A percentile compares a stretch with the other conserved stretches of the same genome.
phyloP scores from a whole-genome alignment of 2,329 filamentous ascomycete genomes.

The Raffaelea deltoideospora region DNA sequence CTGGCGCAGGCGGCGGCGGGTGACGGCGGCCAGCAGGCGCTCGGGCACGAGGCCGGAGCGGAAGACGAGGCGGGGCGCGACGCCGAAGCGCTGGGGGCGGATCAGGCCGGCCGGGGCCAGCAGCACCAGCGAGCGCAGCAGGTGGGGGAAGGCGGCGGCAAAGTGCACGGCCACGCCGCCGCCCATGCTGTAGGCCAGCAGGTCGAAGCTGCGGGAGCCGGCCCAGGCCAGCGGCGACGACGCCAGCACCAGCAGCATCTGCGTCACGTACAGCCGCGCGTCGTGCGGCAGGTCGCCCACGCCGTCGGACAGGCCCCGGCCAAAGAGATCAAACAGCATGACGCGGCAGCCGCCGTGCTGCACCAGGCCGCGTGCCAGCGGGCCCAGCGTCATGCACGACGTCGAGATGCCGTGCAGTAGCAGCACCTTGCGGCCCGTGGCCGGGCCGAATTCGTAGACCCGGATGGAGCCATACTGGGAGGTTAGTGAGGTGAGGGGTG shows the following conservation, averaged over 20 bases:
- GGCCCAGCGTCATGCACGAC: constrained; percentile 56
- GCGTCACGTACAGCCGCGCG: constrained; percentile 54
- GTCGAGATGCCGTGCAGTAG: constrained; percentile 77
- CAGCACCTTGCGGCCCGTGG: constrained; percentile 56
- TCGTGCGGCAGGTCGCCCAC: constrained; percentile 56
- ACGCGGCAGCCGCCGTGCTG: constrained; percentile 54
- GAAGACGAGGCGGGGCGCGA: constrained; percentile 34
- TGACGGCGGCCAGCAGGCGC: constrained; percentile 30
- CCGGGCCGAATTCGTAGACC: constrained; percentile 72
- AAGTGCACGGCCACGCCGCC: constrained; percentile 66
- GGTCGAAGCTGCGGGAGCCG: constrained; percentile 37
- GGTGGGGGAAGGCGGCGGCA: constrained; percentile 52
- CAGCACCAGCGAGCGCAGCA: constrained; percentile 57
- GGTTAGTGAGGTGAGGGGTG: constrained; percentile 3
- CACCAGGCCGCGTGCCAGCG: constrained; percentile 51
- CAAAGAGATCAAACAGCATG: constrained; percentile 65
- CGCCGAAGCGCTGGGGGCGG: constrained; percentile 35
- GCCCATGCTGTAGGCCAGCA: constrained; percentile 72
- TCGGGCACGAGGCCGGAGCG: constrained; percentile 39
- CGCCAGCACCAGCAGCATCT: constrained; percentile 54
- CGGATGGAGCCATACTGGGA: constrained; percentile 53
- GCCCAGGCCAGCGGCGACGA: constrained; percentile 59
- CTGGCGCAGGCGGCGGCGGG: constrained; percentile 29
- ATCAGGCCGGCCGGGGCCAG: constrained; percentile 70
- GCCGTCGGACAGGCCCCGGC: constrained; percentile 50